Base-by-base conservation (phyloP, 192 early-diverging fungal genomes). In the Phycomyces blakesleeanus region DNA sequence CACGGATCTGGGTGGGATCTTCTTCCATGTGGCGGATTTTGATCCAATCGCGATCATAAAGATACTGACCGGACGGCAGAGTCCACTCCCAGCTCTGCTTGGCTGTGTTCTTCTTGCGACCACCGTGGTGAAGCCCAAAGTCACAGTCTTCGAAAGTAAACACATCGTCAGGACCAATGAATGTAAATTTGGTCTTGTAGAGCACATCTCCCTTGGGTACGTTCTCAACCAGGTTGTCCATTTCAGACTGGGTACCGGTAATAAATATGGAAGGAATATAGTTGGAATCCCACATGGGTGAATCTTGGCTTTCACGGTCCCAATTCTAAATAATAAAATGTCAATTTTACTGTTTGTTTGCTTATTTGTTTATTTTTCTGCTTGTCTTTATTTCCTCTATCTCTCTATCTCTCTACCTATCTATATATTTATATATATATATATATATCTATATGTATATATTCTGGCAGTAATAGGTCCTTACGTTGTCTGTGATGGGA, bases 1-100 rank as follows among this genome's bases (percentile, higher is more conserved):
- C 78, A 49, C 78, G 75, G 24, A 80, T 76, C 54, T 80, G 78
- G n/a, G 78, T 80, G 21, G 78, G 78, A 40, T 80, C 78, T 57
- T 75, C 72, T 52, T 80, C 78, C 69, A 75, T 74, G 37, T 80
- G 76, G 38, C 78, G 75, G 51, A 77, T 49, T 60, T 80, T 80
- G 68, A 80, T 75, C 29, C 56, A 77, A 55, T 57, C 65, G 10
- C 78, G 75, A 14, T 58, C 55, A 56, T 71, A 53, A 11, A 67
- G 51, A 39, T 37, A 59, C 5, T 76, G 51, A 1, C 66, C 66
- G 2, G 22, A 16, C 16, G 69, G 27, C 6, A 77, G 62, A 10
- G 26, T 47, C 65, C 69, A 80, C 40, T 62, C 69, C 78, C 78
- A 80, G 37, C 72, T 75, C 64, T 80, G 78, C 56, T 80, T 80